These are phyloP conservation scores for Suhomyces terraborum DNA, from an alignment of 1,139 yeast species.

Conservation along the genomic window DNA sequence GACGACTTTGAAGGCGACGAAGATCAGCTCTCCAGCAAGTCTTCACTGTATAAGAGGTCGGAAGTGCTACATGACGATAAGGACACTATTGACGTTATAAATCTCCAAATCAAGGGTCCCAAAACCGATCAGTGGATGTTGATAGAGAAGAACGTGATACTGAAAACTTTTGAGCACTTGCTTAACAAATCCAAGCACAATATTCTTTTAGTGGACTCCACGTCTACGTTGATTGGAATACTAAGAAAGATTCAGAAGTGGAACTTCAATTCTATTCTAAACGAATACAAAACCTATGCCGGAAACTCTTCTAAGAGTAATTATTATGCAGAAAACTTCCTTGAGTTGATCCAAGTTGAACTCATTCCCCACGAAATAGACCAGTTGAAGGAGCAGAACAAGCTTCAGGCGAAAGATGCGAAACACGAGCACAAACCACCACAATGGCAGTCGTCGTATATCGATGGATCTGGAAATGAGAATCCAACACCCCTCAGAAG, in stretches of 20 bases:
- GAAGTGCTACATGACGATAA: constrained; percentile 10
- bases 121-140: constrained; percentile 71
- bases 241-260: constrained; percentile 83
- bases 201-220: constrained; percentile 72
- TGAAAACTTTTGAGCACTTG: constrained; percentile 58
- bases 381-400: constrained; percentile 26
- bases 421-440: constrained; percentile 9
- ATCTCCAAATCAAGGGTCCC: constrained; percentile 20
- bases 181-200: constrained; percentile 70
- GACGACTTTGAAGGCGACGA: constrained; percentile 23
- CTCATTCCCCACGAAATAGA: constrained; percentile 48
- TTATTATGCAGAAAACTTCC: constrained; percentile 78
- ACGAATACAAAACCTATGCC: constrained; percentile 79
- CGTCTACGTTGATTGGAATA: constrained; percentile 78
- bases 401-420: constrained; percentile 13
- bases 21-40: constrained; percentile 13
- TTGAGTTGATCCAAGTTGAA: constrained; percentile 68
- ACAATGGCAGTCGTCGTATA: constrained; percentile 8
- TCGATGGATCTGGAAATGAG: constrained; percentile 1
- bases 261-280: constrained; percentile 81
- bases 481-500: constrained; percentile 4
- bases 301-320: constrained; percentile 63
- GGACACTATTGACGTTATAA: constrained; percentile 21
- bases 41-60: constrained; percentile 8
- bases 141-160: constrained; percentile 57